Percentiles rank a stretch among this genome's conserved stretches.
phyloP scores from a whole-genome alignment of 495 filamentous ascomycete species.

The Schizothecium vesticola region DNA sequence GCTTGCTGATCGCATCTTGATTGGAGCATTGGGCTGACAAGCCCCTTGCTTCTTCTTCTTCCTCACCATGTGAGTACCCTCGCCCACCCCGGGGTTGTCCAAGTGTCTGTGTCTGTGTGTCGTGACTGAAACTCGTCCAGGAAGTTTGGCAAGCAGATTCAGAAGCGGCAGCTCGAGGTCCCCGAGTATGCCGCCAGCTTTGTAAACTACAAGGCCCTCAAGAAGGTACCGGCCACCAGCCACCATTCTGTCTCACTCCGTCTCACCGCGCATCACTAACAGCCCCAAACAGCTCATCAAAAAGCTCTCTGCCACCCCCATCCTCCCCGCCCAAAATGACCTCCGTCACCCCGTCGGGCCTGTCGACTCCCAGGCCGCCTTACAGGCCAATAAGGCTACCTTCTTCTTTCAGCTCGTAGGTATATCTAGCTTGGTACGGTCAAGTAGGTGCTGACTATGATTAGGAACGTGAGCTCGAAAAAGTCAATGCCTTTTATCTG shows the following conservation, averaged over 20 bases:
- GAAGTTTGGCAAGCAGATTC: slow-evolving; percentile 99
- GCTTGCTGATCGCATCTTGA: not conserved
- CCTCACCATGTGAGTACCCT: slow-evolving; percentile 18
- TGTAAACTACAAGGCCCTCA: slow-evolving; percentile 97
- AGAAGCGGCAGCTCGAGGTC: slow-evolving; percentile 96
- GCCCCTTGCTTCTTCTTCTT: slow-evolving; percentile 7
- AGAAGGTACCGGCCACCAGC: slow-evolving; percentile 62
- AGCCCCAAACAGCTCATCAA: slow-evolving; percentile 81
- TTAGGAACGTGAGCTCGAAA: slow-evolving; percentile 94
- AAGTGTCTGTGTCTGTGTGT: not conserved
- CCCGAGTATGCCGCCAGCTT: slow-evolving; percentile 99
- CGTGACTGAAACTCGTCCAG: slow-evolving; percentile 40
- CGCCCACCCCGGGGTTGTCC: not conserved
- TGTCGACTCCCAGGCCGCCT: slow-evolving; percentile 74
- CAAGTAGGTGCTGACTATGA: slow-evolving; percentile 16
- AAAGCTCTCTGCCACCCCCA: slow-evolving; percentile 85
- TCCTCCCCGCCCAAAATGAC: slow-evolving; percentile 68
- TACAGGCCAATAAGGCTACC: slow-evolving; percentile 95
- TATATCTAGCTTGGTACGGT: not conserved
- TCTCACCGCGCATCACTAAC: not conserved
- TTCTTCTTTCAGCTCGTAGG: slow-evolving; percentile 96
- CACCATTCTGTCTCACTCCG: not conserved
- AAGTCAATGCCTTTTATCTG: slow-evolving; percentile 95
- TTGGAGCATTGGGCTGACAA: slow-evolving; percentile 12
- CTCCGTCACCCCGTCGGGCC: slow-evolving; percentile 38